These are phyloP conservation scores for Blastobotrys peoriensis DNA, from an alignment of 805 yeast species.

Conservation along the genomic window DNA sequence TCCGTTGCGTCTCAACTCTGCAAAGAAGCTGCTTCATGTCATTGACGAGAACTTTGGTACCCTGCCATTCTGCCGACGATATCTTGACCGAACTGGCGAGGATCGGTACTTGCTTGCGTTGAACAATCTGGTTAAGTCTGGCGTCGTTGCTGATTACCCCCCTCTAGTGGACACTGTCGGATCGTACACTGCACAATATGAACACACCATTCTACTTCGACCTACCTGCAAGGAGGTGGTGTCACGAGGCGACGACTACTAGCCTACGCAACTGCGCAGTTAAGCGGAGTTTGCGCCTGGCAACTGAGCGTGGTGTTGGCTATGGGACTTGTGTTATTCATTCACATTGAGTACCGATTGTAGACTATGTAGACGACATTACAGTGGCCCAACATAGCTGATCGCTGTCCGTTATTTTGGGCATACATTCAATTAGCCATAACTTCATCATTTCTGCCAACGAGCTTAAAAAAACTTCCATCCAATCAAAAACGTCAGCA, in stretches of 20 bases:
- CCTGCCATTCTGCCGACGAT: constrained; percentile 93
- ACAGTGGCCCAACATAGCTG: too few species aligned
- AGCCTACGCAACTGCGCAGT: constrained; percentile 17
- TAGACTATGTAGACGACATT: too few species aligned
- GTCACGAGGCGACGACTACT: constrained; percentile 92
- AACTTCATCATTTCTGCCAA: background rate
- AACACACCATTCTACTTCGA: constrained; percentile 86
- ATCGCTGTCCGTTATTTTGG: background rate
- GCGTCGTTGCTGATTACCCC: constrained; percentile 89
- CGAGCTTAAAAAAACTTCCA: constrained; percentile 55
- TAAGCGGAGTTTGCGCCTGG: background rate
- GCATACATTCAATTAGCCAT: background rate
- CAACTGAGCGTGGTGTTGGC: too few species aligned
- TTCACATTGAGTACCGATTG: too few species aligned
- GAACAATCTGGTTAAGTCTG: constrained; percentile 76
- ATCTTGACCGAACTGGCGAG: constrained; percentile 85
- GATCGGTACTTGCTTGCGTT: constrained; percentile 86
- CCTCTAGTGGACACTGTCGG: constrained; percentile 83
- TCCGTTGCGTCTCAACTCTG: constrained; percentile 55
- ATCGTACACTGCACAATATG: constrained; percentile 91
- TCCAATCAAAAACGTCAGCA: constrained; percentile 53
- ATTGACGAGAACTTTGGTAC: constrained; percentile 87
- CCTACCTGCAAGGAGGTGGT: constrained; percentile 92
- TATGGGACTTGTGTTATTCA: too few species aligned
- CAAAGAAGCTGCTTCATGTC: constrained; percentile 59